These are phyloP conservation scores for Persicaria maculosa DNA, from an alignment of 148 eudicot species.

Conservation along the genomic window DNA sequence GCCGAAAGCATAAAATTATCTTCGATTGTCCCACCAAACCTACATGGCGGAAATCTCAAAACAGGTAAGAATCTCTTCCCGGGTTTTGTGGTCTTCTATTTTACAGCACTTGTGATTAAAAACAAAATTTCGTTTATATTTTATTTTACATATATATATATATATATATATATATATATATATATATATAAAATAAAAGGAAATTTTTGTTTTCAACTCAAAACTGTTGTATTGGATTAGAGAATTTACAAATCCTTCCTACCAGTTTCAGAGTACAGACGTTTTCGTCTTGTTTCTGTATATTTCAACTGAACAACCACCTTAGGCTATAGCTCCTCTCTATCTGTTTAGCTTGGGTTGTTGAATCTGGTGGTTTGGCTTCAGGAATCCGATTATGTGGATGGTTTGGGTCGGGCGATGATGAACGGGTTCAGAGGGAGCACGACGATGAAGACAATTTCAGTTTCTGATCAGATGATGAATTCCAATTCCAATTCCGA, in stretches of 20 bases:
- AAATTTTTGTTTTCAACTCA: not conserved
- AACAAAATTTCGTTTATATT: no score
- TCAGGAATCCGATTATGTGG: slow-evolving; percentile 23
- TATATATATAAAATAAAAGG: no score
- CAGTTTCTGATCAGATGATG: slow-evolving; percentile 30
- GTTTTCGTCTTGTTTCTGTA: not conserved
- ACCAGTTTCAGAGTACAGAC: not conserved
- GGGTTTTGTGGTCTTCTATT: not conserved
- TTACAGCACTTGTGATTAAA: not conserved
- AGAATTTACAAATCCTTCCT: not conserved
- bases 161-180: no score
- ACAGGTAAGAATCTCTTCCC: not conserved
- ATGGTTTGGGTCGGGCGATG: slow-evolving; percentile 2
- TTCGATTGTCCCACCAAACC: not conserved
- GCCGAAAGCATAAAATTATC: not conserved
- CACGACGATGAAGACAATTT: slow-evolving; percentile 20
- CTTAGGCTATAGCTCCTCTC: not conserved
- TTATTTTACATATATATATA: no score
- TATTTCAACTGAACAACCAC: not conserved
- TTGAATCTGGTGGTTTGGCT: not conserved
- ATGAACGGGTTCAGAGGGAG: slow-evolving; percentile 19
- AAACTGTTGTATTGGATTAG: slow-evolving; percentile 2
- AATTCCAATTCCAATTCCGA: slow-evolving; percentile 30
- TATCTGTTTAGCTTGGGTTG: not conserved
- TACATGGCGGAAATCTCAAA: not conserved